These are phyloP conservation scores for Carex scoparia DNA, from an alignment of 176 grass and related monocot species.

Conservation along the genomic window DNA sequence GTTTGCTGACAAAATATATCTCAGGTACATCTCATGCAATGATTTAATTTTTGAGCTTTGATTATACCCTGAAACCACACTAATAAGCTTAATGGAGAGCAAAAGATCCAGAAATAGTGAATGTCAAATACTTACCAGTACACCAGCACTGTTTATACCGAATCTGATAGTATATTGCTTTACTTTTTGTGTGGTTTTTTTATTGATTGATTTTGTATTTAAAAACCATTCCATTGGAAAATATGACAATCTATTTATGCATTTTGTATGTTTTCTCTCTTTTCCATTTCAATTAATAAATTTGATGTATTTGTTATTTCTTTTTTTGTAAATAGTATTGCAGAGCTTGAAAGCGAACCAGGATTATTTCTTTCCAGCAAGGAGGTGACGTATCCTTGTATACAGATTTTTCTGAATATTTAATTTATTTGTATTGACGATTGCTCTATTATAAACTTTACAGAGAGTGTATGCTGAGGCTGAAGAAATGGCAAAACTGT, in stretches of 20 bases:
- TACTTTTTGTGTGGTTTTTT: background rate
- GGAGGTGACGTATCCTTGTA: conserved; percentile 40
- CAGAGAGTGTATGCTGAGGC: conserved; percentile 87
- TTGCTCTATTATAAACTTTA: conserved; percentile 3
- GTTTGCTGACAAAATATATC: conserved; percentile 72
- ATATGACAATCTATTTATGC: background rate
- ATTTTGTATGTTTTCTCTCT: background rate
- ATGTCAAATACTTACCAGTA: background rate
- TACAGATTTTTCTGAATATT: background rate
- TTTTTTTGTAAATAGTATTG: conserved; percentile 51
- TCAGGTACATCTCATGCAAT: conserved; percentile 42
- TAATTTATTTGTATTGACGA: background rate
- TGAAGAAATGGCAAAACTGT: conserved; percentile 56
- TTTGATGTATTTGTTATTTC: conserved; percentile 21
- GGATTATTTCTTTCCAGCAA: conserved; percentile 74
- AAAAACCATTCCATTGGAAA: background rate
- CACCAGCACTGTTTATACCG: background rate
- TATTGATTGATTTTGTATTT: background rate
- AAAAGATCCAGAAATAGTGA: background rate
- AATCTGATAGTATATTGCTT: background rate
- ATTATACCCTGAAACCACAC: background rate
- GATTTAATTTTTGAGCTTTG: background rate
- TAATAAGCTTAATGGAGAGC: background rate
- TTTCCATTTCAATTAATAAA: background rate
- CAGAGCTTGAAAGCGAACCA: conserved; percentile 70